Percentiles rank a stretch among this genome's conserved stretches.
phyloP scores from a whole-genome alignment of 2,329 filamentous ascomycete species.

The Claviceps sorghi region DNA sequence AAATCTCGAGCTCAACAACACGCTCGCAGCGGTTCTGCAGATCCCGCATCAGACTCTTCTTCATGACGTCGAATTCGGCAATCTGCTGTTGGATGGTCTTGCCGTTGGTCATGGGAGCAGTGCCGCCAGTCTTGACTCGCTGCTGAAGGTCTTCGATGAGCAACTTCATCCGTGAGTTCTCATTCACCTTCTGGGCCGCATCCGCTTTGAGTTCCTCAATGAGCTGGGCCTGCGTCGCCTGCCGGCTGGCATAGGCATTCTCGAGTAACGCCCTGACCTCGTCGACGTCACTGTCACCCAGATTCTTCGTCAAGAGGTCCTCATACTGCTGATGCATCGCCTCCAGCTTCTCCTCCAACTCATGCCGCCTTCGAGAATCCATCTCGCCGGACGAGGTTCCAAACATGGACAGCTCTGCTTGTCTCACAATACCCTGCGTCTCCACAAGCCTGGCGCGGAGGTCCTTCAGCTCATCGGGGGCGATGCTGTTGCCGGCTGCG shows the following conservation, averaged over 20 bases:
- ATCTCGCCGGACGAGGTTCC: slow-evolving; percentile 49
- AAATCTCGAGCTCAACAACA: slow-evolving; percentile 95
- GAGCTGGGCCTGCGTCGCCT: slow-evolving; percentile 57
- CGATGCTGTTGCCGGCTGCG: slow-evolving; percentile 61
- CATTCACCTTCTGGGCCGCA: slow-evolving; percentile 60
- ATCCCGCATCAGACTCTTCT: slow-evolving; percentile 98
- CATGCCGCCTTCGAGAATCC: slow-evolving; percentile 53
- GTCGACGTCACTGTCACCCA: slow-evolving; percentile 64
- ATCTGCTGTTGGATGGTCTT: slow-evolving; percentile 97
- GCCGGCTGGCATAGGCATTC: slow-evolving; percentile 60
- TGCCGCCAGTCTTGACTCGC: slow-evolving; percentile 46
- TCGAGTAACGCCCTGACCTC: slow-evolving; percentile 71
- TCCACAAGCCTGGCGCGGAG: slow-evolving; percentile 70
- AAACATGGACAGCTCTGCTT: slow-evolving; percentile 77
- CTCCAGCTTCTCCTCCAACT: slow-evolving; percentile 63
- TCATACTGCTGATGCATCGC: slow-evolving; percentile 73
- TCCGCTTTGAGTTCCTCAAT: slow-evolving; percentile 66
- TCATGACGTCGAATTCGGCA: slow-evolving; percentile 97
- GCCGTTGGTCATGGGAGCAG: slow-evolving; percentile 54
- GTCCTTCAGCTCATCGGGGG: slow-evolving; percentile 65
- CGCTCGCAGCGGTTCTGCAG: slow-evolving; percentile 96
- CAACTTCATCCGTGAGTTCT: slow-evolving; percentile 67
- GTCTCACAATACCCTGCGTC: slow-evolving; percentile 81
- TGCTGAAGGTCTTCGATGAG: slow-evolving; percentile 69
- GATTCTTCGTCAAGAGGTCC: slow-evolving; percentile 62